Evolutionary conservation across 1,284 basidiomycete species (phyloP), one percentile per base, ranked within the genome.

Genomic region (Cutaneotrichosporon sp.): DNA sequence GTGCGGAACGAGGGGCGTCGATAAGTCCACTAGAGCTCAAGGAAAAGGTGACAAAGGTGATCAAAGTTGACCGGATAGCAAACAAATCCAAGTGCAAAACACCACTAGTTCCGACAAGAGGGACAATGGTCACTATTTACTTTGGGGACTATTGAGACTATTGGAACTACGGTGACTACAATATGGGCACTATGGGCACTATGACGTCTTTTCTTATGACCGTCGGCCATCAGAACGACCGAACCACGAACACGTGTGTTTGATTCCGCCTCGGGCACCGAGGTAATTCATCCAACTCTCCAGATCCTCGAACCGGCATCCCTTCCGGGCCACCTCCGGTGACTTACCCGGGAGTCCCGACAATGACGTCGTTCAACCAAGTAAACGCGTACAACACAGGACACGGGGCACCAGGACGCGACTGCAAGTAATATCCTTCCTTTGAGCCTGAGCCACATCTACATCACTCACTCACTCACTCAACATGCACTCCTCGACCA

Each of bases 161-260:
- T 26, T 26, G 26, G 26, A 26, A 26, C 26, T 26, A 26, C 3
- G 26, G 26, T 26, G 26, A 26, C 2, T 26, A 26, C 36, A 36
- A 2, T 13, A 13, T 36, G 5, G 36, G 9, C 36, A 36, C 36
- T 13, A 13, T 36, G 5, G 36, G 9, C 36, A 36, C 36, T 13
- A 36, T 36, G 36, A 9, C 36, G 13, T 36, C 9, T 36, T 4
- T n/a, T n/a, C 9, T 8, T 13, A 58, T 58, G 56, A 6, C 56
- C 56, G 56, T 31, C 49, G 60, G 52, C 52, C 52, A 53, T 61
- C 60, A 50, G n/a, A 30, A 26, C 34, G 40, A 42, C 40, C 26
- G 26, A 26, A 42, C 14, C 40, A 16, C 40, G 2, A 13, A 13
- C 26, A 50, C n/a, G 47, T 21, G 21, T 10, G 22, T 30, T 30